phyloP scores from a whole-genome alignment of 2,329 filamentous ascomycete genomes.

The Ustilaginoidea virens region DNA sequence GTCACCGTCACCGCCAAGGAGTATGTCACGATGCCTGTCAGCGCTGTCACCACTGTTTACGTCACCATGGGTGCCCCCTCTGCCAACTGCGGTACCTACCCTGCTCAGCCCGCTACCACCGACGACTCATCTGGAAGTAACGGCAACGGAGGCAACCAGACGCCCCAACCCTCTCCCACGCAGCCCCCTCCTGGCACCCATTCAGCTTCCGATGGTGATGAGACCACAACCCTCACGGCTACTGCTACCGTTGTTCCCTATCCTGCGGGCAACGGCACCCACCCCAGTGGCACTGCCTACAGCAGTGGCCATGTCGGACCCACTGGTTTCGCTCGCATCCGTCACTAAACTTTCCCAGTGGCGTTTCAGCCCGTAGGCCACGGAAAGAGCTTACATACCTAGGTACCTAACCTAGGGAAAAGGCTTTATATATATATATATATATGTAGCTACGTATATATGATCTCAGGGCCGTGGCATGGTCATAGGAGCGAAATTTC shows the following conservation, averaged over 20 bases:
- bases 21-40: conserved; percentile 16
- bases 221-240: conserved; percentile 11
- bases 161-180: neutral
- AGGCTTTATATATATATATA: too few relatives aligned
- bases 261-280: conserved; percentile 23
- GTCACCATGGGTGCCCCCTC: conserved; percentile 16
- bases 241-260: conserved; percentile 25
- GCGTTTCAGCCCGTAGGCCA: too few relatives aligned
- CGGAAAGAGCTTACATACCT: too few relatives aligned
- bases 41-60: conserved; percentile 20
- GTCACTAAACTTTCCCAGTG: conserved; percentile 16
- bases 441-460: too few relatives aligned
- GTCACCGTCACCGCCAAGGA: conserved; percentile 15
- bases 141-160: conserved; percentile 8
- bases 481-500: too few relatives aligned
- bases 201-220: neutral
- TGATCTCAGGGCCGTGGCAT: too few relatives aligned
- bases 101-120: conserved; percentile 10
- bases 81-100: conserved; percentile 8
- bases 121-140: conserved; percentile 2
- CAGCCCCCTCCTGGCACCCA: neutral
- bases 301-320: conserved; percentile 17
- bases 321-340: conserved; percentile 19
- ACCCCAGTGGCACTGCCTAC: conserved; percentile 15
- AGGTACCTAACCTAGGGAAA: too few relatives aligned